Evolutionary conservation across 441 rosid species (phyloP).

Genomic region (Arabidopsis lyrata): DNA sequence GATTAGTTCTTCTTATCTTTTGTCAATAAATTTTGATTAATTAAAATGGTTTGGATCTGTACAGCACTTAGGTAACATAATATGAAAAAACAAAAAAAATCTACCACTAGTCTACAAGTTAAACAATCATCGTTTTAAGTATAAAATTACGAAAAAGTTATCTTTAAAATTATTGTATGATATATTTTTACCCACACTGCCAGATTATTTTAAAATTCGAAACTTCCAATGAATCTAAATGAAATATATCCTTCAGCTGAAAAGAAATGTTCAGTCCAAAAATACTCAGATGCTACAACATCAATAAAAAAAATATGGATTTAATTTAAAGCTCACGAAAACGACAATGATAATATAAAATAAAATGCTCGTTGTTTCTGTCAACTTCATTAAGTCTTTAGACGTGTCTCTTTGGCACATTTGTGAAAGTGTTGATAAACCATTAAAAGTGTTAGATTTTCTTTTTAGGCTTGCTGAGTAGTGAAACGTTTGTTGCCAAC

Average conservation of each 20-base stretch:
- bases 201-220: neutral
- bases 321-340: slow-evolving; percentile 25
- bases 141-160: too few relatives aligned
- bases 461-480: slow-evolving; percentile 32
- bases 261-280: slow-evolving; percentile 30
- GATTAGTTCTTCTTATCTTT: slow-evolving; percentile 4
- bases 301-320: neutral
- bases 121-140: neutral
- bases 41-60: neutral
- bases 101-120: neutral
- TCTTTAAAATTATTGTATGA: neutral
- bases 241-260: neutral
- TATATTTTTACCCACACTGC: neutral
- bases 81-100: neutral
- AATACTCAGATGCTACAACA: slow-evolving; percentile 30
- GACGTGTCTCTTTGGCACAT: slow-evolving; percentile 35
- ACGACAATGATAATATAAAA: slow-evolving; percentile 28
- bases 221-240: neutral
- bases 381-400: slow-evolving; percentile 35
- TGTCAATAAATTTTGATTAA: neutral
- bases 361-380: slow-evolving; percentile 23
- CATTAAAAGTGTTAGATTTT: slow-evolving; percentile 14
- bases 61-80: neutral
- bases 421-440: slow-evolving; percentile 29
- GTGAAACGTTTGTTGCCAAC: slow-evolving; percentile 34